A percentile compares a stretch with the other conserved stretches of the same genome.
Evolutionary conservation across 1,139 yeast species (phyloP).

Genomic region (Kluyveromyces marxianus): DNA sequence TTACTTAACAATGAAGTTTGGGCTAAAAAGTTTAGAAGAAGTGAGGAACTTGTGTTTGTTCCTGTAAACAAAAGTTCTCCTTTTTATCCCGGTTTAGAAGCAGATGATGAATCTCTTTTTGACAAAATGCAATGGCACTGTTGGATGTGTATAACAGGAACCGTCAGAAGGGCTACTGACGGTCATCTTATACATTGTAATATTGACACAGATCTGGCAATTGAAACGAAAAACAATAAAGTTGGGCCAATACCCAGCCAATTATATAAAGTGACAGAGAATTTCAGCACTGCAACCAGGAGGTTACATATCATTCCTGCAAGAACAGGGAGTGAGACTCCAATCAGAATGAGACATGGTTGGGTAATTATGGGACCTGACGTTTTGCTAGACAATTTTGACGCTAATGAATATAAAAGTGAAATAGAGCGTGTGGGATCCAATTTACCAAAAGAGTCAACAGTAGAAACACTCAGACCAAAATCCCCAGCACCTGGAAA

Average conservation of each 20-base stretch:
- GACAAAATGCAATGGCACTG: slow-evolving; percentile 81
- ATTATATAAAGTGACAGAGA: slow-evolving; percentile 80
- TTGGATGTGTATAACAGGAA: slow-evolving; percentile 95
- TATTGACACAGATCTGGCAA: slow-evolving; percentile 78
- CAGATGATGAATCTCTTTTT: slow-evolving; percentile 38
- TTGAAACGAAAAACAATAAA: slow-evolving; percentile 38
- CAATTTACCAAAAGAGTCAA: slow-evolving; percentile 58
- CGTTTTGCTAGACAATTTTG: slow-evolving; percentile 64
- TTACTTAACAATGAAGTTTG: slow-evolving; percentile 50
- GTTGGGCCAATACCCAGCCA: slow-evolving; percentile 61
- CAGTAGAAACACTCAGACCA: slow-evolving; percentile 76
- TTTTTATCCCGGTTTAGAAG: slow-evolving; percentile 47
- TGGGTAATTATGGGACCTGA: slow-evolving; percentile 93
- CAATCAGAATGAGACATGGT: slow-evolving; percentile 70
- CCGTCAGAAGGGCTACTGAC: slow-evolving; percentile 80
- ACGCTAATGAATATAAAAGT: slow-evolving; percentile 37
- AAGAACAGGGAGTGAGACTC: slow-evolving; percentile 50
- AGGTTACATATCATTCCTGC: slow-evolving; percentile 80
- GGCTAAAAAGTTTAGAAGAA: slow-evolving; percentile 74
- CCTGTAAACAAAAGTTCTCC: slow-evolving; percentile 55
- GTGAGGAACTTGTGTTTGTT: slow-evolving; percentile 75
- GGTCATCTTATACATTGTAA: slow-evolving; percentile 84
- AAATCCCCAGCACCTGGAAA: slow-evolving; percentile 54
- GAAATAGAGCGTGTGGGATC: slow-evolving; percentile 39
- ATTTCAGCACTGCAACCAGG: slow-evolving; percentile 74